These are phyloP conservation scores for Trichosporon coremiiforme DNA, from an alignment of 1,284 basidiomycete species.

Conservation along the genomic window DNA sequence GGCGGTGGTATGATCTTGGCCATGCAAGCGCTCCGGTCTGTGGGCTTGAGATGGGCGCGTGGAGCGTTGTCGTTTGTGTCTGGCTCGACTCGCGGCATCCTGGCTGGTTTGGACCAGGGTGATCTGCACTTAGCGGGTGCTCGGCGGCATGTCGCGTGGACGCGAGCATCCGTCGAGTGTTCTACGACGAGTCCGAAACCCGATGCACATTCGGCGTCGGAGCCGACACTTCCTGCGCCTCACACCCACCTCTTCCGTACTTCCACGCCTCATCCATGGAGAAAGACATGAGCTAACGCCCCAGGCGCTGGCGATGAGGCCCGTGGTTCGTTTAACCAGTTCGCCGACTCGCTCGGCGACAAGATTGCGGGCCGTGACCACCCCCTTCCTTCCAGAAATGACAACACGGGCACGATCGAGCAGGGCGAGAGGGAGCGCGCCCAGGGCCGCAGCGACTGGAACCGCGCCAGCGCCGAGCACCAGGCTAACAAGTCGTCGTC, in stretches of 20 bases:
- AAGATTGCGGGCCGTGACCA: conserved; percentile 2
- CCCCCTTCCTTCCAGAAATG: background rate
- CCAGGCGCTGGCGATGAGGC: conserved; percentile 2
- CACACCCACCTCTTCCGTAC: background rate
- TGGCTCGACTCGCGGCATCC: background rate
- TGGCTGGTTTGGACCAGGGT: background rate
- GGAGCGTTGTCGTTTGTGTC: background rate
- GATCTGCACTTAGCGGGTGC: background rate
- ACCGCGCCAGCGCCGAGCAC: background rate
- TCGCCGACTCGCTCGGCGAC: conserved; percentile 15
- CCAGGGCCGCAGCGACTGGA: background rate
- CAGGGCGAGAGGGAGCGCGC: background rate
- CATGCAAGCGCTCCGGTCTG: background rate
- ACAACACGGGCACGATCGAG: background rate
- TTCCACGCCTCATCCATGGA: too few species aligned
- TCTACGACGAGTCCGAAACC: background rate
- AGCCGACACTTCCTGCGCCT: background rate
- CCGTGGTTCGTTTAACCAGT: conserved; percentile 13
- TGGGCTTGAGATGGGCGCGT: background rate
- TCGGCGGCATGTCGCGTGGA: background rate
- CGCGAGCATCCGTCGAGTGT: background rate
- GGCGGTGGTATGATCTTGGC: background rate
- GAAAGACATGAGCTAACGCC: too few species aligned
- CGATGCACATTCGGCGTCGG: background rate
- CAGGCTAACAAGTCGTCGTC: background rate